Percentiles rank a stretch among this genome's conserved stretches.
These are phyloP conservation scores for Polysphondylium violaceum DNA, from an alignment of 78 protist species.

Conservation along the genomic window DNA sequence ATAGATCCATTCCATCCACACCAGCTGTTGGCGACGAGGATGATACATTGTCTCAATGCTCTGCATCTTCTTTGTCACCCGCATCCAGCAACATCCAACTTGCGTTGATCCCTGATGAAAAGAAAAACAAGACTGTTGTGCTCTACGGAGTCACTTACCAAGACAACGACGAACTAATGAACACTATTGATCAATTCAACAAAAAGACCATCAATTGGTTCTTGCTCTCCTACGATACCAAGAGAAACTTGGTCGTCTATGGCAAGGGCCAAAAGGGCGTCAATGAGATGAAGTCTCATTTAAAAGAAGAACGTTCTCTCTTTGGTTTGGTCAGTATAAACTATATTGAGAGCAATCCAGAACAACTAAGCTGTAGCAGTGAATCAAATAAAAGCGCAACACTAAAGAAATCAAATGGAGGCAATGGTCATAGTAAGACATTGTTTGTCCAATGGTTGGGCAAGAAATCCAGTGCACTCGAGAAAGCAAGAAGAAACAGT, in stretches of 20 bases:
- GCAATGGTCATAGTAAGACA: neutral
- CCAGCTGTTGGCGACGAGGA: too few relatives aligned
- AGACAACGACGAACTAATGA: neutral
- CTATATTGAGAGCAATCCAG: conserved; percentile 2
- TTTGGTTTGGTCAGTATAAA: conserved; percentile 12
- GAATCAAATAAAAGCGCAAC: neutral
- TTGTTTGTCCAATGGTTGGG: conserved; percentile 57
- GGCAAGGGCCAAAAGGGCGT: conserved; percentile 31
- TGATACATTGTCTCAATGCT: neutral
- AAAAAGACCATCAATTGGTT: conserved; percentile 32
- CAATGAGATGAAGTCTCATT: conserved; percentile 24
- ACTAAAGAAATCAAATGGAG: neutral
- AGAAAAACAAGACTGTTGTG: too few relatives aligned
- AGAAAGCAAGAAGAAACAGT: conserved; percentile 15
- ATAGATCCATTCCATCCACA: too few relatives aligned
- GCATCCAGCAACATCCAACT: neutral
- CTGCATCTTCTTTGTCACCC: neutral
- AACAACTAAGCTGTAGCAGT: neutral
- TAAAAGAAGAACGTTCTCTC: neutral
- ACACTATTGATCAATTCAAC: conserved; percentile 9
- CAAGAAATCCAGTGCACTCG: conserved; percentile 14
- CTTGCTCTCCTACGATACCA: conserved; percentile 14
- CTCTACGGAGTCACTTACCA: conserved; percentile 7
- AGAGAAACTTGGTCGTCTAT: neutral
- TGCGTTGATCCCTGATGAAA: conserved; percentile 4